Evolutionary conservation across 2,329 filamentous ascomycete species (phyloP).

Genomic region (Fusarium domesticum): DNA sequence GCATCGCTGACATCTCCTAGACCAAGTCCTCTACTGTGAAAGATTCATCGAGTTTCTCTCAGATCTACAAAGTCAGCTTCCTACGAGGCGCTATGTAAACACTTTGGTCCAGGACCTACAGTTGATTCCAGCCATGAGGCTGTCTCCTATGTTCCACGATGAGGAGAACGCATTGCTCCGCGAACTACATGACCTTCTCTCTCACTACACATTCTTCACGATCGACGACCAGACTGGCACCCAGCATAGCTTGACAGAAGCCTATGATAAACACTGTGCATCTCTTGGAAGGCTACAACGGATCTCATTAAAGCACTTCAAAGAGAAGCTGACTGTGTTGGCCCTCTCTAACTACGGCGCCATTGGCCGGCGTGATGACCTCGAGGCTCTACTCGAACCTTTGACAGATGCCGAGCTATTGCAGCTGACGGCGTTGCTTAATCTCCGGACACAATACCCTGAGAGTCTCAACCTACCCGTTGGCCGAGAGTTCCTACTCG

Average conservation of each 20-base stretch:
- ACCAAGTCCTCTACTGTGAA: conserved; percentile 80
- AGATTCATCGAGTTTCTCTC: conserved; percentile 88
- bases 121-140: conserved; percentile 68
- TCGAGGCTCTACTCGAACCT: conserved; percentile 69
- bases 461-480: conserved; percentile 61
- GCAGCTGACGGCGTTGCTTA: conserved; percentile 65
- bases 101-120: conserved; percentile 83
- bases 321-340: conserved; percentile 84
- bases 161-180: conserved; percentile 74
- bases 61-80: conserved; percentile 88
- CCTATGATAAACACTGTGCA: conserved; percentile 77
- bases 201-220: conserved; percentile 83
- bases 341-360: conserved; percentile 90
- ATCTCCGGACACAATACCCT: conserved; percentile 81
- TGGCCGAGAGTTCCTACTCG: conserved; percentile 63
- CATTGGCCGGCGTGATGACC: conserved; percentile 75
- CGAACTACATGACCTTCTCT: conserved; percentile 75
- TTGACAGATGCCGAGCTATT: conserved; percentile 73
- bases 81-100: conserved; percentile 91
- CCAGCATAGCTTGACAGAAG: conserved; percentile 68
- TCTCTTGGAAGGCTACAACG: conserved; percentile 76
- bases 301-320: conserved; percentile 75
- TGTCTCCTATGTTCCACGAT: conserved; percentile 75
- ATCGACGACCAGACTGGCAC: conserved; percentile 87
- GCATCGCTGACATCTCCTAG: conserved; percentile 34